Evolutionary conservation across 805 yeast species (phyloP).

Genomic region (Ogataea zsoltii): DNA sequence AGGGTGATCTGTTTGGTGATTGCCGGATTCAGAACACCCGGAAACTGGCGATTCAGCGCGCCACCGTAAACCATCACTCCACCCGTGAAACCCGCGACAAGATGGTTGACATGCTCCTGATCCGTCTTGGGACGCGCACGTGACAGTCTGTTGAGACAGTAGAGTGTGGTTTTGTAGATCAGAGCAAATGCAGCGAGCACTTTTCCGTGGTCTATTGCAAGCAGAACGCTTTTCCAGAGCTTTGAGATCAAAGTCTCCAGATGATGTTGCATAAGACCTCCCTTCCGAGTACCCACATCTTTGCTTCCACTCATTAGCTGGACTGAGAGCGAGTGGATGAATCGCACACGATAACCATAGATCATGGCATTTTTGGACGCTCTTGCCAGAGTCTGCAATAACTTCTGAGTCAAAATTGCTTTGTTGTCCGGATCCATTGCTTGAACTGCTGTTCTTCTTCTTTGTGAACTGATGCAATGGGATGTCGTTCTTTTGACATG

Average conservation of each 20-base stretch:
- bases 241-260: slow-evolving; percentile 11
- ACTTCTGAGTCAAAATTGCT: neutral
- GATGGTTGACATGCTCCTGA: slow-evolving; percentile 15
- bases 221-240: slow-evolving; percentile 20
- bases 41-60: slow-evolving; percentile 14
- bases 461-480: no score
- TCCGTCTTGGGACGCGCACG: neutral
- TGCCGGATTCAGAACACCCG: slow-evolving; percentile 21
- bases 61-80: slow-evolving; percentile 36
- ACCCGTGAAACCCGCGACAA: slow-evolving; percentile 33
- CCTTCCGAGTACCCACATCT: slow-evolving; percentile 11
- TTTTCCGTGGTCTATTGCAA: slow-evolving; percentile 36
- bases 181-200: slow-evolving; percentile 33
- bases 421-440: neutral
- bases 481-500: neutral
- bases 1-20: slow-evolving; percentile 75
- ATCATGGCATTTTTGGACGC: slow-evolving; percentile 32
- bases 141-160: slow-evolving; percentile 9
- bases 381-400: slow-evolving; percentile 4
- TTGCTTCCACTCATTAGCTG: slow-evolving; percentile 23
- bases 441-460: no score
- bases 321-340: slow-evolving; percentile 31
- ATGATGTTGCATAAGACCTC: no score
- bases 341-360: slow-evolving; percentile 35
- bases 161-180: slow-evolving; percentile 23